Evolutionary conservation across 2,329 filamentous ascomycete genomes (phyloP).

Genomic region (Macrophomina tecta): DNA sequence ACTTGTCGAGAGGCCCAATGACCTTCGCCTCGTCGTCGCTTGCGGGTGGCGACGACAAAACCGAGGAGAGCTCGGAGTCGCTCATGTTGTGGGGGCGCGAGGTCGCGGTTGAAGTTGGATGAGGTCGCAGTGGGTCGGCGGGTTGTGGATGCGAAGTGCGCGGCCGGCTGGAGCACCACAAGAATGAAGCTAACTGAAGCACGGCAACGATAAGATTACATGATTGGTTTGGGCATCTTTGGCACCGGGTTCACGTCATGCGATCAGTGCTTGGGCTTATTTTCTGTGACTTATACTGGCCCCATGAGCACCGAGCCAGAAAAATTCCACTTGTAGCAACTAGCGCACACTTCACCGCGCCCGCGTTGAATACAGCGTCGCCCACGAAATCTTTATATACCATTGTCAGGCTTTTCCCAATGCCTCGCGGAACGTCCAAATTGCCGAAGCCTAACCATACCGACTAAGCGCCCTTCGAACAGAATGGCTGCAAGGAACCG

Average conservation of each 20-base stretch:
- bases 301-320: not conserved
- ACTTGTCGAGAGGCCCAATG: constrained; percentile 35
- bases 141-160: constrained; percentile 26
- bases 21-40: constrained; percentile 62
- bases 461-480: not conserved
- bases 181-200: constrained; percentile 27
- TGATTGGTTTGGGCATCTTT: constrained; percentile 26
- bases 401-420: not conserved
- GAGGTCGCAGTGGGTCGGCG: constrained; percentile 20
- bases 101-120: constrained; percentile 6
- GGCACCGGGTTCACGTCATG: constrained; percentile 10
- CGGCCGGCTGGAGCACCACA: constrained; percentile 24
- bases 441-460: not conserved
- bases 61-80: constrained; percentile 62
- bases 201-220: constrained; percentile 29
- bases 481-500: not conserved
- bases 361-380: no score
- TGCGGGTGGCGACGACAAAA: constrained; percentile 64
- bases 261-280: constrained; percentile 14
- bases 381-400: not conserved
- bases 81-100: constrained; percentile 50
- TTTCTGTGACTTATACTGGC: not conserved
- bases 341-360: not conserved
- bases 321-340: constrained; percentile 2
- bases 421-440: not conserved